Percentiles rank a stretch among this genome's conserved stretches.
phyloP scores from a whole-genome alignment of 1,284 basidiomycete species.

The Cerrena zonata region DNA sequence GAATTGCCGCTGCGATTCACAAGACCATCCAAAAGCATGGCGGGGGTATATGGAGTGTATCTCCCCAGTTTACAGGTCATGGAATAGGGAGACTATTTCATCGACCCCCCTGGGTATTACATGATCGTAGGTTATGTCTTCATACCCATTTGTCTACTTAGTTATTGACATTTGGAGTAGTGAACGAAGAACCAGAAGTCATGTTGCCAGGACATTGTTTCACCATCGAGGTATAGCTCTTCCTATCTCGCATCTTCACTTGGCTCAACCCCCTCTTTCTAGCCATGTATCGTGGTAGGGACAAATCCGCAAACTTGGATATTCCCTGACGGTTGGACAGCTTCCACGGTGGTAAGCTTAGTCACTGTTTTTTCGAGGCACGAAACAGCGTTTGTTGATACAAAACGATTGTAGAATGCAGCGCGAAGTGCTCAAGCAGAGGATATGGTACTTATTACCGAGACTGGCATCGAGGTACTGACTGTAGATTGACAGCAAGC shows the following conservation, averaged over 20 bases:
- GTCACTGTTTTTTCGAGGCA: neutral
- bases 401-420: conserved; percentile 42
- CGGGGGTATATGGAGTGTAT: conserved; percentile 53
- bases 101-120: conserved; percentile 78
- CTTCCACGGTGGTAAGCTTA: conserved; percentile 64
- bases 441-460: conserved; percentile 81
- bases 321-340: conserved; percentile 86
- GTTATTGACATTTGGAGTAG: conserved; percentile 32
- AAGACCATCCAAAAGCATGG: conserved; percentile 31
- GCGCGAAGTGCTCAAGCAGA: conserved; percentile 81
- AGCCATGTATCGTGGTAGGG: conserved; percentile 79
- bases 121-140: conserved; percentile 43
- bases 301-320: conserved; percentile 60
- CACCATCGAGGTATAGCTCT: conserved; percentile 81
- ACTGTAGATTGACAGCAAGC: conserved; percentile 31
- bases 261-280: conserved; percentile 1
- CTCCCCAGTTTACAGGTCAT: conserved; percentile 75
- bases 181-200: conserved; percentile 69
- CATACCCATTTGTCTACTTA: neutral
- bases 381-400: neutral
- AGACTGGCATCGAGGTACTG: conserved; percentile 61
- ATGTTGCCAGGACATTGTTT: conserved; percentile 85
- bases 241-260: no score
- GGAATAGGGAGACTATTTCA: conserved; percentile 86
- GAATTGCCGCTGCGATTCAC: conserved; percentile 76